Evolutionary conservation across 176 grass and related monocot species (phyloP).

Genomic region (Lolium multiflorum): DNA sequence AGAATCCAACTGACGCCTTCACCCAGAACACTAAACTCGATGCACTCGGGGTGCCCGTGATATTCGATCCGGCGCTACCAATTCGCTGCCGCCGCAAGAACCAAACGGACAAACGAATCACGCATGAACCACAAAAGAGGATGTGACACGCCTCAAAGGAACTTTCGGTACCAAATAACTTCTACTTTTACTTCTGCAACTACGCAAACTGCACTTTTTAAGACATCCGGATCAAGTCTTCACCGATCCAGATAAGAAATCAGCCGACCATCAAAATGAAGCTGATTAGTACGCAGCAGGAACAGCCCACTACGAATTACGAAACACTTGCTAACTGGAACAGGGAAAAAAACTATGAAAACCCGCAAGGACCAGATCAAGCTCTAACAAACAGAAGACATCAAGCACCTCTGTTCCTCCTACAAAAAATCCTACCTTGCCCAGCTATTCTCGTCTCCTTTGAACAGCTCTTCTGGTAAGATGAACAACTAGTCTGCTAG

Average conservation of each 20-base stretch:
- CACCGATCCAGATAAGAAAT: background rate
- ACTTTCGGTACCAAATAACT: background rate
- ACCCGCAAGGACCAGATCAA: background rate
- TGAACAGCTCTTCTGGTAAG: background rate
- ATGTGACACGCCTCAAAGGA: background rate
- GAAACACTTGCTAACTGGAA: background rate
- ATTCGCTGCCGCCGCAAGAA: background rate
- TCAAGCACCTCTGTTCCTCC: background rate
- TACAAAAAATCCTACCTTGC: background rate
- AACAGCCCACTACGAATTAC: background rate
- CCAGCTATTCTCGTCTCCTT: background rate
- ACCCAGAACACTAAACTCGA: background rate
- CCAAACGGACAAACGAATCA: slow-evolving; percentile 14
- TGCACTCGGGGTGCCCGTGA: background rate
- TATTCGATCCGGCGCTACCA: slow-evolving; percentile 29
- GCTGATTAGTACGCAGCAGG: background rate
- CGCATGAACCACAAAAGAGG: background rate
- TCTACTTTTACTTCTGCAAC: background rate
- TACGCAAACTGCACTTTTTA: background rate
- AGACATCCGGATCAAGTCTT: background rate
- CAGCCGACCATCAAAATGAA: background rate
- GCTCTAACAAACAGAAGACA: background rate
- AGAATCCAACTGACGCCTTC: slow-evolving; percentile 39
- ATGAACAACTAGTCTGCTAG: no score
- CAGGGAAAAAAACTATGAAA: background rate